Conservation (phyloP, 768 basidiomycete species). For the Tylopilus balloui region DNA sequence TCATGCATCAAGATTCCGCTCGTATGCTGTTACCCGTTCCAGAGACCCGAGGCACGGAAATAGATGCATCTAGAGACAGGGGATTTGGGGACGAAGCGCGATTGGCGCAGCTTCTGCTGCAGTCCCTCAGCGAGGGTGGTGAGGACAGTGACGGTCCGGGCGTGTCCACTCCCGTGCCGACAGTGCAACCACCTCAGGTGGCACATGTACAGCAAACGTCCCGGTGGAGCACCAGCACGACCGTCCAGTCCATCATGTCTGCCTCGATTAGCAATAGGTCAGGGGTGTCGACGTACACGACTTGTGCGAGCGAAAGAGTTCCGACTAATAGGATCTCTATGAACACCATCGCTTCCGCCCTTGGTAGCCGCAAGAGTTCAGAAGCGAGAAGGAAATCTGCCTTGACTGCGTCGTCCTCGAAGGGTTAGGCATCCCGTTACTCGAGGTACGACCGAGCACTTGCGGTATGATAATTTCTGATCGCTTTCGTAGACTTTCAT, state of each 20-base stretch:
- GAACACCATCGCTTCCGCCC: constrained; percentile 23
- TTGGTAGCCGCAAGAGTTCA: constrained; percentile 27
- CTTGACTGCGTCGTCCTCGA: constrained; percentile 26
- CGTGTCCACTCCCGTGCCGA: constrained; percentile 2
- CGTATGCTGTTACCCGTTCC: constrained; percentile 24
- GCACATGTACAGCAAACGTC: constrained; percentile 22
- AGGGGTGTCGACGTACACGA: constrained; percentile 26
- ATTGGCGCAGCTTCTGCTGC: constrained; percentile 29
- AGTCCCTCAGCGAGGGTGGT: constrained; percentile 22
- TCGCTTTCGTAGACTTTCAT: background rate
- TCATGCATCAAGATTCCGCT: constrained; percentile 27
- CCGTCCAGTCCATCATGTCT: constrained; percentile 25
- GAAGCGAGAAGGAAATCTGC: constrained; percentile 25
- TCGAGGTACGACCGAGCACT: background rate
- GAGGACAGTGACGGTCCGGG: constrained; percentile 4
- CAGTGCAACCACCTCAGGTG: constrained; percentile 12
- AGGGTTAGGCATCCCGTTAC: constrained; percentile 9
- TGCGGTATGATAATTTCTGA: background rate
- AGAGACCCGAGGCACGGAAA: constrained; percentile 15
- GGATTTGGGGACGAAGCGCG: constrained; percentile 28
- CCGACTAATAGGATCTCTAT: constrained; percentile 26
- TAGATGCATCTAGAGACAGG: constrained; percentile 14
- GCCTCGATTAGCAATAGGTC: constrained; percentile 25
- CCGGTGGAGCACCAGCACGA: constrained; percentile 32
- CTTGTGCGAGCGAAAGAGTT: constrained; percentile 24